Conservation (phyloP, 352 stramenopile species). For the Phytophthora parvispora region DNA sequence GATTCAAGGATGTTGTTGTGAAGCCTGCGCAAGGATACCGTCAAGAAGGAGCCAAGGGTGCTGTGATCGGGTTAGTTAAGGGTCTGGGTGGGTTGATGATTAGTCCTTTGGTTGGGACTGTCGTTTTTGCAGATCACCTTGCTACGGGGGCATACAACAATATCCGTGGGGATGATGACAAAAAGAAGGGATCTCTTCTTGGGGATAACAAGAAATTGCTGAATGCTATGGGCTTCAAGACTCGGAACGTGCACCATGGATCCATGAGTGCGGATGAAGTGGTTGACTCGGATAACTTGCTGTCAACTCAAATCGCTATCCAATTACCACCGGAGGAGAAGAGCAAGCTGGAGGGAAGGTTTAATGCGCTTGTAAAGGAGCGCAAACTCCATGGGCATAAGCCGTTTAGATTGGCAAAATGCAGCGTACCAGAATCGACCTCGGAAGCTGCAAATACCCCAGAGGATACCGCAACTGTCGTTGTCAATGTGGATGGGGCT, state of each 20-base stretch:
- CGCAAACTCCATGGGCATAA: conserved; percentile 31
- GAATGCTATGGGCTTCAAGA: conserved; percentile 49
- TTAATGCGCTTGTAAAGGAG: conserved; percentile 52
- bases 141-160: conserved; percentile 75
- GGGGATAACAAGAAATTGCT: conserved; percentile 54
- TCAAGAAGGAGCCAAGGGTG: conserved; percentile 67
- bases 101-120: conserved; percentile 61
- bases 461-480: conserved; percentile 5
- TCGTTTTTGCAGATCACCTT: conserved; percentile 74
- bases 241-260: conserved; percentile 53
- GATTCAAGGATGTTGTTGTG: conserved; percentile 72
- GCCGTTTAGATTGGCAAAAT: conserved; percentile 27
- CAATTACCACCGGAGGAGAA: conserved; percentile 52
- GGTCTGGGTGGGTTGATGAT: conserved; percentile 64
- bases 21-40: conserved; percentile 68
- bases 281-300: conserved; percentile 32
- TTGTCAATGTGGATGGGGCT: conserved; percentile 31
- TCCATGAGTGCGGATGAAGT: conserved; percentile 65
- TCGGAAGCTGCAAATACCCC: conserved; percentile 7
- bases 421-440: background rate
- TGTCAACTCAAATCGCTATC: conserved; percentile 50
- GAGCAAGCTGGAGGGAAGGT: conserved; percentile 43
- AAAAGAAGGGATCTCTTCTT: conserved; percentile 60
- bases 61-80: conserved; percentile 69
- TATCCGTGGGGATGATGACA: conserved; percentile 45